Base-by-base conservation (phyloP, 2,329 filamentous ascomycete species). In the Didymella exigua region DNA sequence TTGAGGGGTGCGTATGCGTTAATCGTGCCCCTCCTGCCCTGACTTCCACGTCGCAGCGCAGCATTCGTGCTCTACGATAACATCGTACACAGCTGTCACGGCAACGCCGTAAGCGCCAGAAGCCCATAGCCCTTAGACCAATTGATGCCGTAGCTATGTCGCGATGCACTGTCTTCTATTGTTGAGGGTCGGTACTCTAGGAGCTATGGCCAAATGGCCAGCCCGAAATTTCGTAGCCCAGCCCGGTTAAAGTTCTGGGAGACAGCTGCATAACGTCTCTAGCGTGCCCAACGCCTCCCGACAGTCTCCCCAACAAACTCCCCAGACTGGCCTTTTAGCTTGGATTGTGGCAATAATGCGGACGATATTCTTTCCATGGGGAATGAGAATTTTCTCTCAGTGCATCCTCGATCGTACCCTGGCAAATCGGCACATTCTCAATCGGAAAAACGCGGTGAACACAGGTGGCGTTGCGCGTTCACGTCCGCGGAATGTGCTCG, bases 101-200 rank as follows among this genome's bases (percentile, higher is more conserved):
- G 27, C 29, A 11, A 27, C 52, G n/a, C 37, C 1, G 11, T 14
- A 36, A 44, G 14, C 37, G 23, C 51, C 37, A 19, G n/a, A 7
- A 18, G 3, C 14, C 5, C 14, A 21, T n/a, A 24, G 2, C 24
- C 14, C n/a, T 16, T 36, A 19, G 16, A 11, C 16, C 31, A 45
- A 40, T 50, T 45, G 47, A 37, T 19, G 30, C 24, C 24, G 38
- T 40, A 33, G 24, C 41, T 34, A 26, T 30, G 33, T 57, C 34
- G 37, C 36, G 47, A 30, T 55, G 52, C 59, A 56, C 56, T 14
- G 64, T 68, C 65, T 65, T 69, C 63, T 67, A 67, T 57, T 70
- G 69, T 68, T 70, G 68, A 49, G 52, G 10, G 30, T 50, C 30
- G 36, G 26, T 41, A 29, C 54, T 51, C 30, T 43, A 18, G 57